A percentile compares a stretch with the other conserved stretches of the same genome.
These are phyloP conservation scores for Acer negundo DNA, from an alignment of 345 rosid genomes.

Conservation along the genomic window DNA sequence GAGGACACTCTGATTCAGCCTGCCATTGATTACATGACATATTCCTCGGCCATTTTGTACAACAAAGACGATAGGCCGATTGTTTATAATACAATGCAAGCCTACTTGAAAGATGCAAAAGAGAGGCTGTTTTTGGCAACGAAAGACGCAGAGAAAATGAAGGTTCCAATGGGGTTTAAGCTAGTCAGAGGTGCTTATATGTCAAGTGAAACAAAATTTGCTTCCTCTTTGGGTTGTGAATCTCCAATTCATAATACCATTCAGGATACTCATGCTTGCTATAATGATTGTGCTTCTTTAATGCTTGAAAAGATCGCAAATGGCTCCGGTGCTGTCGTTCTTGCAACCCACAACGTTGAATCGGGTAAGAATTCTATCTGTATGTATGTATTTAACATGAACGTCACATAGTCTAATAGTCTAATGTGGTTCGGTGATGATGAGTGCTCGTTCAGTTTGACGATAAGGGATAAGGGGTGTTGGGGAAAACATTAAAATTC, in stretches of 20 bases:
- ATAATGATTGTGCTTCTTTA: constrained; percentile 70
- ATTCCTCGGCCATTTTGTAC: constrained; percentile 51
- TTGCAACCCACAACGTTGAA: constrained; percentile 90
- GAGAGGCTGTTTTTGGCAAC: constrained; percentile 58
- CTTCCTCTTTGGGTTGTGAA: constrained; percentile 63
- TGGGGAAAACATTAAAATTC: too few species aligned
- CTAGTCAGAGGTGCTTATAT: constrained; percentile 92
- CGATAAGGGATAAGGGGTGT: too few species aligned
- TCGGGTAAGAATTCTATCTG: constrained; percentile 43
- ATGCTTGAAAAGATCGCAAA: constrained; percentile 62
- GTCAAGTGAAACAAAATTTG: constrained; percentile 62
- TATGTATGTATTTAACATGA: background rate
- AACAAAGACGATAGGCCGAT: constrained; percentile 50
- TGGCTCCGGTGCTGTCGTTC: constrained; percentile 64
- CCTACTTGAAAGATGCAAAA: constrained; percentile 79
- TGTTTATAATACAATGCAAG: constrained; percentile 75
- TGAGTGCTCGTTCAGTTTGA: too few species aligned
- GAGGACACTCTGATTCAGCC: constrained; percentile 86
- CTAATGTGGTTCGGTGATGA: too few species aligned
- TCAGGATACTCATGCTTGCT: constrained; percentile 72
- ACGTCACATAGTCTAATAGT: too few species aligned
- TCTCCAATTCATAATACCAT: constrained; percentile 79
- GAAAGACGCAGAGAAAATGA: constrained; percentile 53
- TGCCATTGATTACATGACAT: constrained; percentile 80
- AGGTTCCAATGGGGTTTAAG: constrained; percentile 74